Conservation (phyloP, 345 rosid species). For the Cardiospermum halicacabum region DNA sequence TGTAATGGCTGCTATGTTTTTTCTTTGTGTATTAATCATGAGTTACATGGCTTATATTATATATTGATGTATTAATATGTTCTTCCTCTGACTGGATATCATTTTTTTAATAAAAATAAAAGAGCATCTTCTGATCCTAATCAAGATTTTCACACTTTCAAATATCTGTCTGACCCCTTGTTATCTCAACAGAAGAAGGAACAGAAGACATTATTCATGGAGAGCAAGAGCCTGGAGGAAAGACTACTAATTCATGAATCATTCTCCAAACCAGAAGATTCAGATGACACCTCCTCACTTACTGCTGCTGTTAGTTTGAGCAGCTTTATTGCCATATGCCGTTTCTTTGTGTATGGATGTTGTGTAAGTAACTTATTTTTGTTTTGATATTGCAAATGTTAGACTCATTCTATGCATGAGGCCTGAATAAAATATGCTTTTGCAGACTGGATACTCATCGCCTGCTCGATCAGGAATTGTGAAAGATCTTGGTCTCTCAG, state of each 20-base stretch:
- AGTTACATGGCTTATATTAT: too few relatives aligned
- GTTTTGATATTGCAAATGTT: neutral
- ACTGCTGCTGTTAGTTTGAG: conserved; percentile 25
- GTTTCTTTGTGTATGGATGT: conserved; percentile 37
- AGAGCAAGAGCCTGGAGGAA: conserved; percentile 9
- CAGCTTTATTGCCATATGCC: conserved; percentile 39
- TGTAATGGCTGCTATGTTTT: too few relatives aligned
- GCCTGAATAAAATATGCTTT: neutral
- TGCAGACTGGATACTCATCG: conserved; percentile 39
- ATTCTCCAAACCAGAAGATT: neutral
- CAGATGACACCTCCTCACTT: neutral
- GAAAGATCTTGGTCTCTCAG: conserved; percentile 35
- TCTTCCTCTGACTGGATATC: too few relatives aligned
- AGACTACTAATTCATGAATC: conserved; percentile 4
- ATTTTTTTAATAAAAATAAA: too few relatives aligned
- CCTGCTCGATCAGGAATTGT: conserved; percentile 36
- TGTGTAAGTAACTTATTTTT: conserved; percentile 30
- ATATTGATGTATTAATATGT: too few relatives aligned
- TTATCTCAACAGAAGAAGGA: neutral
- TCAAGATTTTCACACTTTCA: too few relatives aligned
- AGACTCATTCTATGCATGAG: too few relatives aligned
- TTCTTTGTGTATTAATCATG: too few relatives aligned
- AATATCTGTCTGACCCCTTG: too few relatives aligned
- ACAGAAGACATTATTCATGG: neutral
- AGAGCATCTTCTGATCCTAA: too few relatives aligned